A percentile compares a stretch with the other conserved stretches of the same genome.
Evolutionary conservation across 2,329 filamentous ascomycete genomes (phyloP).

Genomic region (Onygenales sp.): DNA sequence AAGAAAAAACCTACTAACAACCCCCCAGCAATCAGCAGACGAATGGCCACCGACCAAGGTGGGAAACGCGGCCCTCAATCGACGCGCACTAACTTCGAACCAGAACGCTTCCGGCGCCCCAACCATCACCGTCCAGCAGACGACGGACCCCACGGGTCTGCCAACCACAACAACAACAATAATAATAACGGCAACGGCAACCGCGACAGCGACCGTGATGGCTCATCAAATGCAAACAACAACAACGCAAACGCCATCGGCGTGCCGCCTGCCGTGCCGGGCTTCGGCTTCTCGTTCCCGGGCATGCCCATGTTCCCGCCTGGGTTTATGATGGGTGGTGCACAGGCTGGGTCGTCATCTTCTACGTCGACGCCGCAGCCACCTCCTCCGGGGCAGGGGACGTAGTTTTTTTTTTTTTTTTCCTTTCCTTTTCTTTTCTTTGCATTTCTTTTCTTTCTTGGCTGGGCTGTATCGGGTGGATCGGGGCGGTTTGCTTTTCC

Average conservation of each 20-base stretch:
- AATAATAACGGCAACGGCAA: slow-evolving; percentile 15
- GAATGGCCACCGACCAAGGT: slow-evolving; percentile 42
- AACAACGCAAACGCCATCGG: slow-evolving; percentile 35
- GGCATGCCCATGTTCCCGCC: slow-evolving; percentile 41
- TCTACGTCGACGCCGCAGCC: slow-evolving; percentile 23
- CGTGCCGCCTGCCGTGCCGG: slow-evolving; percentile 45
- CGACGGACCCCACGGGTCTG: slow-evolving; percentile 9
- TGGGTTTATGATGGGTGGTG: slow-evolving; percentile 37
- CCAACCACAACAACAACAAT: slow-evolving; percentile 19
- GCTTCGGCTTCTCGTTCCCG: slow-evolving; percentile 45
- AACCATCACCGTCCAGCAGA: slow-evolving; percentile 17
- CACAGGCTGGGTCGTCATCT: slow-evolving; percentile 13
- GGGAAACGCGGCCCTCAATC: slow-evolving; percentile 41
- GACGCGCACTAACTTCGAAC: slow-evolving; percentile 25
- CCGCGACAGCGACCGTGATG: slow-evolving; percentile 26
- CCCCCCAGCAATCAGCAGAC: slow-evolving; percentile 38
- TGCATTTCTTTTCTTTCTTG: slow-evolving; percentile 1
- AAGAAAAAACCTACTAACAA: slow-evolving; percentile 10
- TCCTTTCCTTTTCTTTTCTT: neutral
- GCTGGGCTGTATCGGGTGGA: too few relatives aligned
- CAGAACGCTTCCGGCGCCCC: slow-evolving; percentile 21
- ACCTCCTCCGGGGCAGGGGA: slow-evolving; percentile 29
- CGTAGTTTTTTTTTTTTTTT: neutral
- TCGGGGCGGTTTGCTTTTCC: too few relatives aligned
- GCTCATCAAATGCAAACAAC: slow-evolving; percentile 13